Base-by-base conservation (phyloP, 2,329 filamentous ascomycete species). In the Colletotrichum spinosum region DNA sequence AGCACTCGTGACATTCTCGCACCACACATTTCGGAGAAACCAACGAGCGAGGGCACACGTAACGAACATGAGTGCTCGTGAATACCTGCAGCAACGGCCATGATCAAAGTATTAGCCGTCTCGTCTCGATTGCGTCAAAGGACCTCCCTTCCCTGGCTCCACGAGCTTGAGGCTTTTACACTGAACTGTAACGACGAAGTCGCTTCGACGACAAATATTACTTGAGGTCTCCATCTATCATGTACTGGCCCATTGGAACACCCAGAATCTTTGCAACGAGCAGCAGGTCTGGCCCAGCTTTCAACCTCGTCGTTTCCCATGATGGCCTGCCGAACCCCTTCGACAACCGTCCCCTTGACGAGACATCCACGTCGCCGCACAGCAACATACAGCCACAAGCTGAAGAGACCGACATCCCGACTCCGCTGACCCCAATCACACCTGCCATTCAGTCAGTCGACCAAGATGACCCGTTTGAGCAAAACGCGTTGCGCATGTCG, bases 161-260 rank as follows among this genome's bases (percentile, higher is more conserved):
- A 35, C 17, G 39, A 52, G 35, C 15, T 46, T 41, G 45, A 57
- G 35, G 17, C 48, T 38, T 42, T 52, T 34, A 60, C 55, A 11
- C 17, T n/a, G 45, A 33, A 41, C 46, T 59, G 48, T 38, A 39
- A 60, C 61, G 60, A 39, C 62, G 50, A 52, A 53, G 53, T 50
- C 34, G 54, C 6, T n/a, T 35, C 48, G 15, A 37, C 38, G 46
- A n/a, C 54, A n/a, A 65, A 38, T 15, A 11, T 13, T 10, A 9
- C 13, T 25, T 46, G 13, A 15, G 44, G 9, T 46, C 15, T 46
- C 13, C 44, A 9, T 4, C 8, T 17, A 35, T 34, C 4, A 97
- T 96, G 93, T 97, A 97, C 86, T 97, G 93, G 93, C 93, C 93
- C 74, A 88, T 94, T 78, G 92, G 92, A 78, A 92, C 92, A 76